phyloP scores from a whole-genome alignment of 2,329 filamentous ascomycete species.

The Drechslerella stenobrocha region DNA sequence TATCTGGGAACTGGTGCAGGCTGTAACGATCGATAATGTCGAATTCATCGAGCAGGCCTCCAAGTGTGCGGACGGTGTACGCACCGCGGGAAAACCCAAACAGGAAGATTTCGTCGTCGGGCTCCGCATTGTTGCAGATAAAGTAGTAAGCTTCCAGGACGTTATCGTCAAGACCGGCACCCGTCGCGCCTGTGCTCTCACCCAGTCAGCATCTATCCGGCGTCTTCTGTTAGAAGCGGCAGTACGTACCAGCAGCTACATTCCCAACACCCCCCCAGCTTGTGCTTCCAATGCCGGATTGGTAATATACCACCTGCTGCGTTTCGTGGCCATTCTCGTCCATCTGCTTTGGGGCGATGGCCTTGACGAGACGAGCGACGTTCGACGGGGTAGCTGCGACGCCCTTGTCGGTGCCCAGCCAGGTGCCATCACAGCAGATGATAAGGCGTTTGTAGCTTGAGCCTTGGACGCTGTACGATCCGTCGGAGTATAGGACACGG shows the following conservation, averaged over 20 bases:
- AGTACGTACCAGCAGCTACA: constrained; percentile 50
- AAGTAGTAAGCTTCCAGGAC: constrained; percentile 68
- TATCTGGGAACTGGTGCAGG: constrained; percentile 30
- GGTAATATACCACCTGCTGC: constrained; percentile 41
- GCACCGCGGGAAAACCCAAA: constrained; percentile 43
- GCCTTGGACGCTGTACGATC: constrained; percentile 12
- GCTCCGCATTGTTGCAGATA: constrained; percentile 65
- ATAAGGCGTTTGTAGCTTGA: constrained; percentile 40
- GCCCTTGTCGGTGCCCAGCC: constrained; percentile 43
- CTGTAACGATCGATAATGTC: constrained; percentile 46
- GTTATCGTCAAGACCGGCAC: constrained; percentile 55
- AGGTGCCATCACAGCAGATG: constrained; percentile 46
- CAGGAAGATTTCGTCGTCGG: constrained; percentile 62
- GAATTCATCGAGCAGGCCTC: constrained; percentile 37
- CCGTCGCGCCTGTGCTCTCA: constrained; percentile 50
- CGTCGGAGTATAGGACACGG: constrained; percentile 18
- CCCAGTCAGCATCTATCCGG: neutral
- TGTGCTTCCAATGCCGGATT: constrained; percentile 33
- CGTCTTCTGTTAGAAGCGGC: neutral
- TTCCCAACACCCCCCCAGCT: constrained; percentile 54
- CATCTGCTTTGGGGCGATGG: constrained; percentile 29
- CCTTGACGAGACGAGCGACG: constrained; percentile 40
- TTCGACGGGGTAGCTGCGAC: constrained; percentile 32
- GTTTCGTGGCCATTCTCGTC: constrained; percentile 23
- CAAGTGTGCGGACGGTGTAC: constrained; percentile 34